Evolutionary conservation across 2,329 filamentous ascomycete genomes (phyloP), one percentile per base, ranked within the genome.

Genomic region (Mariannaea sp.): DNA sequence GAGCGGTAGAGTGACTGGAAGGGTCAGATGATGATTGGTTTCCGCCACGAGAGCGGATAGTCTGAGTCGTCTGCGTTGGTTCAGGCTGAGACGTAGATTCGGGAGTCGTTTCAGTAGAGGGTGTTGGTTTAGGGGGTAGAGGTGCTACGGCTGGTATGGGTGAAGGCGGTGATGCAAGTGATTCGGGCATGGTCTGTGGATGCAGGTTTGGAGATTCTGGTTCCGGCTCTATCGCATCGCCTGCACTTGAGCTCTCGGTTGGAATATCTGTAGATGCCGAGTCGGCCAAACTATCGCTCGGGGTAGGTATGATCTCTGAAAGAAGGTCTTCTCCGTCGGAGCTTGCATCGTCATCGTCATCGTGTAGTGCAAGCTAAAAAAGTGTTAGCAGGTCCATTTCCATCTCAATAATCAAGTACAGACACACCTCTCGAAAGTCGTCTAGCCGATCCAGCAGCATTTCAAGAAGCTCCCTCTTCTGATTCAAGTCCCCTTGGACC

Each of bases 391-490:
- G n/a, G n/a, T n/a, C n/a, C n/a, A n/a, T n/a, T n/a, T n/a, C n/a
- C n/a, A n/a, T n/a, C n/a, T n/a, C n/a, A n/a, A n/a, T n/a, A n/a
- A n/a, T n/a, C n/a, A n/a, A n/a, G n/a, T n/a, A n/a, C n/a, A n/a
- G n/a, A 17, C 24, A 2, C 62, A 88, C 78, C 60, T 89, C 83
- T 61, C 85, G 80, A 8, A 92, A 69, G 63, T 92, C 88, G 53
- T 84, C 77, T 57, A 93, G 71, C 30, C 86, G 77, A 61, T 89
- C 84, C 36, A 82, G 76, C 35, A 93, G 71, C 48, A 81, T 77
- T 62, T 89, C 87, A 45, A 92, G 77, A 5, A 83, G 68, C 29
- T 88, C 84, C 52, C 86, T 80, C 65, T 90, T 88, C 36, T 75
- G 73, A 55, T 82, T 79, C 26, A 93, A 75, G 56, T 88, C 85